phyloP scores from a whole-genome alignment of 768 basidiomycete species.

The Naganishia randhawae region DNA sequence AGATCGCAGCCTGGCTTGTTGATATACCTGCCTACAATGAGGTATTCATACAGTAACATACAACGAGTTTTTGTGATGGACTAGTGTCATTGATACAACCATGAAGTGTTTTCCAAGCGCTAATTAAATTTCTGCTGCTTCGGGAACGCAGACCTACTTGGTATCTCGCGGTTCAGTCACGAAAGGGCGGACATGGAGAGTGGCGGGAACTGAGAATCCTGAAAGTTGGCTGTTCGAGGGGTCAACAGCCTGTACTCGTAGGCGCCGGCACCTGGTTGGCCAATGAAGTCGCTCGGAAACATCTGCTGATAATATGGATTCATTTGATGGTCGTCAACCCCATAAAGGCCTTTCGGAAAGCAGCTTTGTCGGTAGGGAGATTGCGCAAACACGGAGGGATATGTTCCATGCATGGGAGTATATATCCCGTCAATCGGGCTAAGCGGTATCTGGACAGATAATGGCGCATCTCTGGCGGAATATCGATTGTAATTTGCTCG shows the following conservation, averaged over 20 bases:
- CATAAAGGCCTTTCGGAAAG: too few species aligned
- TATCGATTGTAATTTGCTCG: neutral
- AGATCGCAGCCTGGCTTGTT: too few species aligned
- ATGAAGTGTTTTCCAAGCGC: too few species aligned
- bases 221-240: constrained; percentile 8
- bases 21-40: too few species aligned
- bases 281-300: constrained; percentile 5
- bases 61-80: too few species aligned
- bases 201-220: neutral
- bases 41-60: too few species aligned
- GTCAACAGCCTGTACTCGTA: constrained; percentile 9
- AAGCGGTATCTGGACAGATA: neutral
- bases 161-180: neutral
- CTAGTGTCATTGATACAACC: too few species aligned
- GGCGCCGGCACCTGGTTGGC: neutral
- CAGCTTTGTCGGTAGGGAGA: neutral
- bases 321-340: neutral
- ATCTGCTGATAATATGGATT: neutral
- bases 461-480: neutral
- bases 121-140: too few species aligned
- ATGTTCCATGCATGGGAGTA: neutral
- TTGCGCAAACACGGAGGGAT: neutral
- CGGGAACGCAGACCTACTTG: too few species aligned
- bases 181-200: constrained; percentile 2
- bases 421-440: constrained; percentile 20